Base-by-base conservation (phyloP, 2,329 filamentous ascomycete genomes). In the Cryphonectria radicalis region DNA sequence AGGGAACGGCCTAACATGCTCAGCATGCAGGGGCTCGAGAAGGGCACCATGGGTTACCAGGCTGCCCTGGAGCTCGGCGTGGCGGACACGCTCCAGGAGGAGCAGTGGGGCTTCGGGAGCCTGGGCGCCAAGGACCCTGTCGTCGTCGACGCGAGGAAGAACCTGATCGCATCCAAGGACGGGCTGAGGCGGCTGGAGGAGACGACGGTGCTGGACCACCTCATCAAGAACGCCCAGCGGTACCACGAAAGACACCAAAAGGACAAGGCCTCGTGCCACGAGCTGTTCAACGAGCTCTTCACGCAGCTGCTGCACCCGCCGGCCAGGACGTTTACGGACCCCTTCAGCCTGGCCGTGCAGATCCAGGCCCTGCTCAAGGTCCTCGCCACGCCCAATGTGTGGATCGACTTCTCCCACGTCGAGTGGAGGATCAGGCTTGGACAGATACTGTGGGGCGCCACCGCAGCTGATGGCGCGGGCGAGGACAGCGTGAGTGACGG, bases 391-490 rank as follows among this genome's bases (percentile, higher is more conserved):
- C 85, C 89, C 68, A 90, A 91, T 70, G 87, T 92, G 63, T 94
- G 92, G 92, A 86, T 92, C 67, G 91, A 94, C 79, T 92, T 94
- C 74, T 91, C 90, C 28, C 85, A 90, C 43, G 89, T 93, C 8
- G 91, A 93, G 77, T 93, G 91, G 91, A 87, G 92, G 53, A 91
- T 94, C 71, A 85, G 91, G 17, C 83, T 94, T 1, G 92, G 92
- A 8, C 91, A 93, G 79, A 85, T 93, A 59, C 80, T 94, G 2
- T 94, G 91, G 91, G 90, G 87, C 22, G 81, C 83, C 22, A 80
- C 83, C 22, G 80, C 83, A 7, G 77, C 84, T 37, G 86, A 87
- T 46, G 86, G 88, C 73, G 83, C 85, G 63, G 86, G 85, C 63
- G 86, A 87, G 59, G 87, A 88, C 74, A 83, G 85, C 63, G 74